These are phyloP conservation scores for Pythium biforme DNA, from an alignment of 352 stramenopile species.

Conservation along the genomic window DNA sequence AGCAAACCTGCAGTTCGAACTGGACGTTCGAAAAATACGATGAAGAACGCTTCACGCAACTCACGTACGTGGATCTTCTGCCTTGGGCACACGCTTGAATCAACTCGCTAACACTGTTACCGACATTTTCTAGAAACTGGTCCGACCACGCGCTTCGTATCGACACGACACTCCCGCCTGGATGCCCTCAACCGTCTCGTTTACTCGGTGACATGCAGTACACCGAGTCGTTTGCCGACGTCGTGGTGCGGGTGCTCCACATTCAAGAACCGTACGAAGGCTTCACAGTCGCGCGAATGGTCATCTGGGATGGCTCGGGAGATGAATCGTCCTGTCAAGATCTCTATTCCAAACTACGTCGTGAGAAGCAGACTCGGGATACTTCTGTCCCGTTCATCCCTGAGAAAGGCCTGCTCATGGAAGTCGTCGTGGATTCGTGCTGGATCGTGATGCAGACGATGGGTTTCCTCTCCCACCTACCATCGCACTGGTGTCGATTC, in stretches of 20 bases:
- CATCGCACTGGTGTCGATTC: conserved; percentile 64
- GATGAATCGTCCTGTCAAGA: conserved; percentile 19
- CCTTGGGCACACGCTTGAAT: not conserved
- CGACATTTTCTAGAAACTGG: conserved; percentile 31
- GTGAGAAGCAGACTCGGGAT: conserved; percentile 13
- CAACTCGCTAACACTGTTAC: not conserved
- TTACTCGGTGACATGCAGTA: conserved; percentile 44
- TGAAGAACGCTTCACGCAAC: conserved; percentile 32
- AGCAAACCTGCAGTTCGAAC: conserved; percentile 43
- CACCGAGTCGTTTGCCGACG: conserved; percentile 52
- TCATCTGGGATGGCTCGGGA: conserved; percentile 74
- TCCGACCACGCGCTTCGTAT: conserved; percentile 32
- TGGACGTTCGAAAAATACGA: conserved; percentile 72
- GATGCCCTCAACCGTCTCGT: conserved; percentile 41
- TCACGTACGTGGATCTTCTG: conserved; percentile 25
- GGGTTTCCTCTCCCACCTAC: conserved; percentile 42
- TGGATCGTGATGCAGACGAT: conserved; percentile 58
- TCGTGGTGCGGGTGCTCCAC: conserved; percentile 58
- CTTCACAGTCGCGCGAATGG: conserved; percentile 34
- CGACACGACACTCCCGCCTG: conserved; percentile 51
- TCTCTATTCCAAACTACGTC: conserved; percentile 27
- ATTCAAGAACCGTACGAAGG: conserved; percentile 33
- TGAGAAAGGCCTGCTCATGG: conserved; percentile 43
- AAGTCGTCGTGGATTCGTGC: conserved; percentile 69
- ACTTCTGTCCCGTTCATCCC: conserved; percentile 29